Evolutionary conservation across 305 asterid genomes (phyloP).

Genomic region (Euphrasia arctica): DNA sequence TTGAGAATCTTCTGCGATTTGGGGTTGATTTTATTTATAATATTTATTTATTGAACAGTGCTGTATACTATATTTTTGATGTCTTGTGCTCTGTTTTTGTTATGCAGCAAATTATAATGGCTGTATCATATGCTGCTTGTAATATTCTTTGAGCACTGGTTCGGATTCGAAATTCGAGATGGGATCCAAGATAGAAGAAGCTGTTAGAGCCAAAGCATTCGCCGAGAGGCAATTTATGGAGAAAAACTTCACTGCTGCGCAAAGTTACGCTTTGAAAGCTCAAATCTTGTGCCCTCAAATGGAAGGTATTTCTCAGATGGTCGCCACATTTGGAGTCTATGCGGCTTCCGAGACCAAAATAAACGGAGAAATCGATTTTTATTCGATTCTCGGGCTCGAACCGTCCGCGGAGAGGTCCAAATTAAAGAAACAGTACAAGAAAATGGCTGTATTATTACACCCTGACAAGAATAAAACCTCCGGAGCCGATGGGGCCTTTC

Average conservation of each 20-base stretch:
- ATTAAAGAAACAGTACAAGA: slow-evolving; percentile 82
- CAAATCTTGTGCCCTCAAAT: slow-evolving; percentile 79
- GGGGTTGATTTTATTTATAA: not conserved
- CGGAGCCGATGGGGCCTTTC: slow-evolving; percentile 94
- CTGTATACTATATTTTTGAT: not conserved
- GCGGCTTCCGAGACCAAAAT: slow-evolving; percentile 68
- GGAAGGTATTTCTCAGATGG: slow-evolving; percentile 90
- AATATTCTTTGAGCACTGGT: slow-evolving; percentile 12
- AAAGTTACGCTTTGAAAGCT: slow-evolving; percentile 74
- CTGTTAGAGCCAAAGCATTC: slow-evolving; percentile 57
- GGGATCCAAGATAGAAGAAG: slow-evolving; percentile 74
- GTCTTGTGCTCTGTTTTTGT: not conserved
- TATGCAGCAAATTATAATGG: slow-evolving; percentile 29
- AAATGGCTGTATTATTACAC: slow-evolving; percentile 87
- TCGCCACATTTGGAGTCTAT: slow-evolving; percentile 79
- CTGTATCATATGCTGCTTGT: slow-evolving; percentile 1
- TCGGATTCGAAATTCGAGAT: slow-evolving; percentile 31
- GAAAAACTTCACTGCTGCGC: slow-evolving; percentile 65
- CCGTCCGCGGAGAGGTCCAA: slow-evolving; percentile 66
- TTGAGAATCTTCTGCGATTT: not conserved
- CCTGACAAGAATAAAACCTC: slow-evolving; percentile 88
- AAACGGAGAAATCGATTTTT: slow-evolving; percentile 80
- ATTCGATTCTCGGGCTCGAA: slow-evolving; percentile 78
- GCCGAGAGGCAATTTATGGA: slow-evolving; percentile 82
- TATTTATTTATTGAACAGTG: not conserved